A percentile compares a stretch with the other conserved stretches of the same genome.
Evolutionary conservation across 2,329 filamentous ascomycete species (phyloP).

Genomic region (Pseudofabraea citricarpa): DNA sequence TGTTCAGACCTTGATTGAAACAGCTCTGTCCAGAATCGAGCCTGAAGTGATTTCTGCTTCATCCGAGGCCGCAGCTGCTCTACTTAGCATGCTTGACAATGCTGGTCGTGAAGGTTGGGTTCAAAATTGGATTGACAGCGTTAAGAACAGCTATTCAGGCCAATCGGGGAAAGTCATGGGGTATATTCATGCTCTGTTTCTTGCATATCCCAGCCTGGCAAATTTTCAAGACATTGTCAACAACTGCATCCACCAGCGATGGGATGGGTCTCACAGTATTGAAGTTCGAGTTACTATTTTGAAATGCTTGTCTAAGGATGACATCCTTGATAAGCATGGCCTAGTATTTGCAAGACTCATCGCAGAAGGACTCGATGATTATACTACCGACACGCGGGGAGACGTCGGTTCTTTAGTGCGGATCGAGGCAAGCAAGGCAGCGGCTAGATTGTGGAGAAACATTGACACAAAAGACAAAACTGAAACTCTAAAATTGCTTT

Average conservation of each 20-base stretch:
- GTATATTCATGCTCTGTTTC: conserved; percentile 45
- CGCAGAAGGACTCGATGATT: conserved; percentile 70
- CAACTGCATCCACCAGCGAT: conserved; percentile 45
- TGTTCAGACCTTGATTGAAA: conserved; percentile 3
- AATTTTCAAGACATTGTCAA: conserved; percentile 23
- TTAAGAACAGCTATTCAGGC: conserved; percentile 29
- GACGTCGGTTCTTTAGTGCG: conserved; percentile 87
- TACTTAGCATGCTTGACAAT: conserved; percentile 40
- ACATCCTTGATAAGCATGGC: conserved; percentile 23
- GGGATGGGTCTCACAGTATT: conserved; percentile 43
- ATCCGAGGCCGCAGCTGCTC: conserved; percentile 44
- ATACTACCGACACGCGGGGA: conserved; percentile 82
- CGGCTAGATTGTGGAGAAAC: conserved; percentile 34
- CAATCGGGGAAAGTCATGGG: conserved; percentile 32
- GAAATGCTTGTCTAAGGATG: conserved; percentile 45
- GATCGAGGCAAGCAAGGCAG: conserved; percentile 68
- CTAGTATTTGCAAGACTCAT: conserved; percentile 28
- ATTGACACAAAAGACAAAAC: conserved; percentile 3
- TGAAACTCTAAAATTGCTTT: conserved; percentile 7
- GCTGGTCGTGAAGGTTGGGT: conserved; percentile 36
- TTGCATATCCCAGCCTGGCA: conserved; percentile 8
- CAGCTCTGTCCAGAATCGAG: conserved; percentile 47
- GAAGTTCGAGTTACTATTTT: conserved; percentile 52
- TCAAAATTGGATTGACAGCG: conserved; percentile 40
- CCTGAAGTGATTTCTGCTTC: conserved; percentile 43